Evolutionary conservation across 257 asterid species (phyloP).

Genomic region (Fraxinus pennsylvanica): DNA sequence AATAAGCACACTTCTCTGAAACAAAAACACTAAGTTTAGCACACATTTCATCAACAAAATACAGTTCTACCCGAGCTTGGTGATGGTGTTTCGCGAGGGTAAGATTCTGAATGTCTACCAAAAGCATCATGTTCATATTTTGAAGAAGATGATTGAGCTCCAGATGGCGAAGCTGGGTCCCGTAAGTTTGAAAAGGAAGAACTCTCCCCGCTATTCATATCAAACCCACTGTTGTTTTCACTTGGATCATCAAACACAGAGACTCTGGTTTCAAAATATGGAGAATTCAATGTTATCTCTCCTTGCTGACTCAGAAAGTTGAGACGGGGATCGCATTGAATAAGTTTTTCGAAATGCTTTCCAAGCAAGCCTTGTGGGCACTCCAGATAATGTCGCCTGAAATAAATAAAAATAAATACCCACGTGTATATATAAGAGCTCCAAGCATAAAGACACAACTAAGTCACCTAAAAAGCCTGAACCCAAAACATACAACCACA

Average conservation of each 20-base stretch:
- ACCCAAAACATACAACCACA: not conserved
- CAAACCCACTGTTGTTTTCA: slow-evolving; percentile 45
- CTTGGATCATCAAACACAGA: slow-evolving; percentile 57
- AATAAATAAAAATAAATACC: not conserved
- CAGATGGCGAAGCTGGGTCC: slow-evolving; percentile 74
- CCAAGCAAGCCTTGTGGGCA: slow-evolving; percentile 87
- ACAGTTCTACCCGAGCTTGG: slow-evolving; percentile 76
- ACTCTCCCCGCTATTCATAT: slow-evolving; percentile 62
- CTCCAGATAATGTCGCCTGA: slow-evolving; percentile 88
- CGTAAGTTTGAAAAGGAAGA: slow-evolving; percentile 64
- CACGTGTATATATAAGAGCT: not conserved
- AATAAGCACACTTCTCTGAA: not conserved
- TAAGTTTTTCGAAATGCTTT: slow-evolving; percentile 88
- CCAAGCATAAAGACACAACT: not conserved
- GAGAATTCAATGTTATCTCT: slow-evolving; percentile 66
- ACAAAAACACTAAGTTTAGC: not conserved
- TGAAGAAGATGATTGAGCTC: slow-evolving; percentile 72
- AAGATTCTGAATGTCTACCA: slow-evolving; percentile 49
- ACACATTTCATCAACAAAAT: not conserved
- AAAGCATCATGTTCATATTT: slow-evolving; percentile 59
- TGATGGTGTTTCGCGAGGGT: slow-evolving; percentile 71
- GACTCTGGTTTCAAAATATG: slow-evolving; percentile 65
- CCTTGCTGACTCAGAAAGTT: slow-evolving; percentile 84
- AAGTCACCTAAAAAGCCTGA: not conserved
- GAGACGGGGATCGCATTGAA: slow-evolving; percentile 93